Percentiles rank a stretch among this genome's conserved stretches.
Conservation (phyloP, 441 rosid species). For the Arabidopsis lyrata region DNA sequence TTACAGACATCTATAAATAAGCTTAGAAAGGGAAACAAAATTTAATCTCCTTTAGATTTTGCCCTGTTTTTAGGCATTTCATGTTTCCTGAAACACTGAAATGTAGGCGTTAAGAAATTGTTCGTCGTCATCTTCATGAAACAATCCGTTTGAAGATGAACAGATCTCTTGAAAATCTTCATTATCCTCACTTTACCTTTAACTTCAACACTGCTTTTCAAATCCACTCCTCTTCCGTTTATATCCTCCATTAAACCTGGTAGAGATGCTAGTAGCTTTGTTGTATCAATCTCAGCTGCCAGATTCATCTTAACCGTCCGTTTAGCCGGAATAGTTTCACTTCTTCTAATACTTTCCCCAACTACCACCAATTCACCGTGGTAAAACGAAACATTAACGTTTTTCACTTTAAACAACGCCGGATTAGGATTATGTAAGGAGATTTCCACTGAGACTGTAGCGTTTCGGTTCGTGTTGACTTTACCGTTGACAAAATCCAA, state of each 20-base stretch:
- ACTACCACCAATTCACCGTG: neutral
- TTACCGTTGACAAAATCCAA: constrained; percentile 31
- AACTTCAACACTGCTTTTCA: constrained; percentile 21
- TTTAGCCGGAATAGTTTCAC: constrained; percentile 31
- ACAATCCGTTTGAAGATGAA: constrained; percentile 32
- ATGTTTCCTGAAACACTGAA: neutral
- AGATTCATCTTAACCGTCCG: constrained; percentile 37
- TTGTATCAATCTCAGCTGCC: constrained; percentile 33
- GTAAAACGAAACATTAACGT: neutral
- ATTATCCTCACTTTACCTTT: constrained; percentile 30
- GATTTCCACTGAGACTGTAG: constrained; percentile 23
- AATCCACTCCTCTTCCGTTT: constrained; percentile 15
- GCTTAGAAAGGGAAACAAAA: neutral
- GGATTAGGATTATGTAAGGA: constrained; percentile 36
- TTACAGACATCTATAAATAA: constrained; percentile 35
- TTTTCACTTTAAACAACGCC: constrained; percentile 5
- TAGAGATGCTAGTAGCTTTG: constrained; percentile 26
- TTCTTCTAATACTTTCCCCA: constrained; percentile 3
- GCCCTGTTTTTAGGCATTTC: constrained; percentile 6
- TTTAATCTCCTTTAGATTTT: neutral
- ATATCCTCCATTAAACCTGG: constrained; percentile 28
- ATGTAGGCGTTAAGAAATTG: constrained; percentile 4
- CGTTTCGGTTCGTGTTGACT: constrained; percentile 28
- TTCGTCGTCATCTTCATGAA: constrained; percentile 28
- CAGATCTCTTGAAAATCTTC: constrained; percentile 34